Percentiles rank a stretch among this genome's conserved stretches.
These are phyloP conservation scores for Reticulascus tulasneorum DNA, from an alignment of 2,329 filamentous ascomycete genomes.

Conservation along the genomic window DNA sequence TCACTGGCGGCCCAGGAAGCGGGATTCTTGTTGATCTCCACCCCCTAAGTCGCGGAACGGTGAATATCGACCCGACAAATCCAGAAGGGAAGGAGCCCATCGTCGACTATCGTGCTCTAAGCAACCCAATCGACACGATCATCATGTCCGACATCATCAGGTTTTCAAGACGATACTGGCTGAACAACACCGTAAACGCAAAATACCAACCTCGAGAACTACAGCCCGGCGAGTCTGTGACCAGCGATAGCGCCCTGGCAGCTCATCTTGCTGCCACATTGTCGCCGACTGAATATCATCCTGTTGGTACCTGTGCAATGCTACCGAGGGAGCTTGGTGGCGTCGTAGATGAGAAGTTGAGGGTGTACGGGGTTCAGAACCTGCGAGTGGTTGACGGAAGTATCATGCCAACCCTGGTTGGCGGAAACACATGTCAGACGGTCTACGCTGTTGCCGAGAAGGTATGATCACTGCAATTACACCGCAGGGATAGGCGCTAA, in stretches of 20 bases:
- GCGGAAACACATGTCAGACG: conserved; percentile 26
- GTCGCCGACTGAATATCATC: conserved; percentile 14
- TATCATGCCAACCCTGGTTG: conserved; percentile 24
- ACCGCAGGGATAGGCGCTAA: no score
- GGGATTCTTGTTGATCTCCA: conserved; percentile 20
- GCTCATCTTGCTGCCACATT: conserved; percentile 13
- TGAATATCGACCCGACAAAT: conserved; percentile 10
- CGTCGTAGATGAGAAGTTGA: conserved; percentile 24
- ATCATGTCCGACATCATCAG: conserved; percentile 13
- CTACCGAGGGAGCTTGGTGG: conserved; percentile 18
- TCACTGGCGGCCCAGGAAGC: conserved; percentile 16
- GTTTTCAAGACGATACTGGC: conserved; percentile 29
- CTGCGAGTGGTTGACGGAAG: conserved; percentile 26
- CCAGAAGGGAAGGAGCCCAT: background rate
- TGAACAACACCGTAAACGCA: conserved; percentile 6
- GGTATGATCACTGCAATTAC: no score
- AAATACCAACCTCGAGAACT: conserved; percentile 6
- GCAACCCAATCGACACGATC: conserved; percentile 6
- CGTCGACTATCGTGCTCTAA: conserved; percentile 10
- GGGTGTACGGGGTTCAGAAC: conserved; percentile 23
- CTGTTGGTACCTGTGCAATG: conserved; percentile 12
- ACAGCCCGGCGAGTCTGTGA: conserved; percentile 6
- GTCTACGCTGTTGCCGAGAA: conserved; percentile 32
- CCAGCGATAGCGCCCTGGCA: conserved; percentile 22
- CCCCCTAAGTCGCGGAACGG: conserved; percentile 7